Percentiles rank a stretch among this genome's conserved stretches.
phyloP scores from a whole-genome alignment of 306 rosid genomes.

The Lathyrus oleraceus region DNA sequence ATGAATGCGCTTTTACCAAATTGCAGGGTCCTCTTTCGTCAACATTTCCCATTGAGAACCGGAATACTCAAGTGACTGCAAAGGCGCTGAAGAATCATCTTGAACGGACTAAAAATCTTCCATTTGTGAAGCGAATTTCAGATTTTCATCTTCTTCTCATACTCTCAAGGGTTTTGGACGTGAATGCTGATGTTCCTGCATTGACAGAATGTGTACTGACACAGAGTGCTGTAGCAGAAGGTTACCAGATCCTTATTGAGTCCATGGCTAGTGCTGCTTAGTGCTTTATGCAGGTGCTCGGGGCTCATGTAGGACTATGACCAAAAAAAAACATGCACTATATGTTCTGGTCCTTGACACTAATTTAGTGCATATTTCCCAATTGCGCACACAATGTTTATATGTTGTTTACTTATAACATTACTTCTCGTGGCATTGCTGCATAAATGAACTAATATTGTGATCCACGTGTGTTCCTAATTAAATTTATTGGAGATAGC shows the following conservation, averaged over 20 bases:
- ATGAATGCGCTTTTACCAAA: conserved; percentile 5
- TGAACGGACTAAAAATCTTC: conserved; percentile 67
- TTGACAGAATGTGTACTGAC: conserved; percentile 80
- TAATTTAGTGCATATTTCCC: conserved; percentile 38
- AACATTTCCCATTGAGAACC: conserved; percentile 81
- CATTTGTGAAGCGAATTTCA: conserved; percentile 78
- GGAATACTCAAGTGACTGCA: conserved; percentile 49
- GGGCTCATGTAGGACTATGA: conserved; percentile 28
- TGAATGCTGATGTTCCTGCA: conserved; percentile 79
- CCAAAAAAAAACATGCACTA: conserved; percentile 36
- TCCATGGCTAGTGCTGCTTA: conserved; percentile 78
- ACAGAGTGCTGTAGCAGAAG: conserved; percentile 74
- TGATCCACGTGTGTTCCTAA: conserved; percentile 25
- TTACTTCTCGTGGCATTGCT: conserved; percentile 36
- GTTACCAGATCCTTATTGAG: conserved; percentile 87
- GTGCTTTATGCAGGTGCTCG: conserved; percentile 32
- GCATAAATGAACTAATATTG: conserved; percentile 33
- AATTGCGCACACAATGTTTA: conserved; percentile 28
- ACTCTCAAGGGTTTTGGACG: conserved; percentile 64
- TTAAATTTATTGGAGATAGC: conserved; percentile 33
- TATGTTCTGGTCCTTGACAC: conserved; percentile 34
- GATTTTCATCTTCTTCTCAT: conserved; percentile 91
- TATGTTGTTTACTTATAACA: conserved; percentile 35
- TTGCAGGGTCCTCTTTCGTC: conserved; percentile 88
- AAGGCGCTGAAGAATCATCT: conserved; percentile 83